These are phyloP conservation scores for Carex scoparia DNA, from an alignment of 176 grass and related monocot genomes.

Conservation along the genomic window DNA sequence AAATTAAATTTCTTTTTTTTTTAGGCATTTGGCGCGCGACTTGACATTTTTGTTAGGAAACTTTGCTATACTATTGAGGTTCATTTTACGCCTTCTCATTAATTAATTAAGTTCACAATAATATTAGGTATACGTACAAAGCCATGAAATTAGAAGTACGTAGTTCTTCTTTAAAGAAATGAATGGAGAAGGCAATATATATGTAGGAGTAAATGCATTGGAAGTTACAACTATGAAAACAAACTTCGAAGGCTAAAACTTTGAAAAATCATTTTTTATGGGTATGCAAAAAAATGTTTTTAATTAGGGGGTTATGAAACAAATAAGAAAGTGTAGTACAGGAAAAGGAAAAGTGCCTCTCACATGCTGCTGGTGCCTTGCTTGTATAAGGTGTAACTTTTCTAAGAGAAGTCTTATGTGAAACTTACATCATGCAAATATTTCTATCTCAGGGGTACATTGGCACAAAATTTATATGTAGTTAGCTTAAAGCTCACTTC, in stretches of 20 bases:
- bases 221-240: neutral
- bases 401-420: neutral
- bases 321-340: neutral
- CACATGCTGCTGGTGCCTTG: neutral
- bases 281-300: neutral
- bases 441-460: slow-evolving; percentile 48
- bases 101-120: neutral
- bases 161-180: neutral
- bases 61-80: neutral
- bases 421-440: neutral
- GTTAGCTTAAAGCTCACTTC: slow-evolving; percentile 64
- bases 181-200: neutral
- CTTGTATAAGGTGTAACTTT: neutral
- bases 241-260: neutral
- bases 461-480: slow-evolving; percentile 87
- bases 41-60: neutral
- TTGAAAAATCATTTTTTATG: neutral
- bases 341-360: neutral
- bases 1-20: neutral
- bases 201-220: neutral
- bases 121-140: neutral
- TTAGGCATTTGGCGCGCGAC: neutral
- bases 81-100: neutral
- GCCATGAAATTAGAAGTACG: neutral
- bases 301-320: neutral